These are phyloP conservation scores for Allium fistulosum DNA, from an alignment of 106 monocot species.

Conservation along the genomic window DNA sequence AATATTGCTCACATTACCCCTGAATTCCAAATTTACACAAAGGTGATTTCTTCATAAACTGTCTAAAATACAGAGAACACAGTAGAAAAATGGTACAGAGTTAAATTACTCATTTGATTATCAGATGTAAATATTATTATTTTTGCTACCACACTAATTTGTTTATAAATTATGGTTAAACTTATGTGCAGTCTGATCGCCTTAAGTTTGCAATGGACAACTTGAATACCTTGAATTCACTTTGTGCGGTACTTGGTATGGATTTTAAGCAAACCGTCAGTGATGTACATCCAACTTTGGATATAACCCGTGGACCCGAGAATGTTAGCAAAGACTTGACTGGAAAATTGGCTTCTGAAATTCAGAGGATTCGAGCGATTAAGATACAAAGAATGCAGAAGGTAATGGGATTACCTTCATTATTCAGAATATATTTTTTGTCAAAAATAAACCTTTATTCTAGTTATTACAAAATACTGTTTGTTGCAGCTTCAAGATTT, in stretches of 20 bases:
- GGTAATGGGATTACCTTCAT: constrained; percentile 14
- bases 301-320: constrained; percentile 24
- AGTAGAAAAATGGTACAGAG: too few relatives aligned
- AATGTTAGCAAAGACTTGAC: constrained; percentile 46
- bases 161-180: too few relatives aligned
- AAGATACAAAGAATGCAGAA: constrained; percentile 70
- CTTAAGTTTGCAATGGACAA: too few relatives aligned
- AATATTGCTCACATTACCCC: too few relatives aligned
- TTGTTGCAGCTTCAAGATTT: constrained; percentile 75
- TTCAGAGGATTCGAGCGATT: constrained; percentile 40
- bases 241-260: constrained; percentile 48
- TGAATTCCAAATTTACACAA: too few relatives aligned
- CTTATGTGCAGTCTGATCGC: constrained; percentile 37
- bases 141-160: too few relatives aligned
- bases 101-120: too few relatives aligned
- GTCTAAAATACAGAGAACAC: too few relatives aligned
- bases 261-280: constrained; percentile 37
- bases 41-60: too few relatives aligned
- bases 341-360: constrained; percentile 26
- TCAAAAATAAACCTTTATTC: background rate
- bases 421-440: background rate
- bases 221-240: constrained; percentile 30
- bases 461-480: background rate
- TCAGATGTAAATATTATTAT: too few relatives aligned
- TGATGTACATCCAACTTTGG: constrained; percentile 37